These are phyloP conservation scores for Nitzschia inconspicua DNA, from an alignment of 108 stramenopile species.

Conservation along the genomic window DNA sequence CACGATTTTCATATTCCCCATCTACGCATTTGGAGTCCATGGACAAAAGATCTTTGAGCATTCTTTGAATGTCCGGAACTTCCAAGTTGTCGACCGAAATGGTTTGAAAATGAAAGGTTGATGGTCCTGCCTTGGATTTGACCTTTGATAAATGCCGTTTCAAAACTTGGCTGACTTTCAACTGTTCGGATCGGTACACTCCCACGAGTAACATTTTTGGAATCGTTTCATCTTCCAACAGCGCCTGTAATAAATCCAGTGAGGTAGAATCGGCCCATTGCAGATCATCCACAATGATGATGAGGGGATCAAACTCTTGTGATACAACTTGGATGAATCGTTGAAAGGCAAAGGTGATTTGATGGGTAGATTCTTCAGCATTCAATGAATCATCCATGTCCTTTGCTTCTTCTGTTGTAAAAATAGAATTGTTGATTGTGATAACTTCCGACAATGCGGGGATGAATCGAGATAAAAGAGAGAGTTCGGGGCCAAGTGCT, in stretches of 20 bases:
- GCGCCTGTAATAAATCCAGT: constrained; percentile 15
- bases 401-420: too few relatives aligned
- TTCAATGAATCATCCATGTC: not conserved
- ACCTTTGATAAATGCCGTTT: not conserved
- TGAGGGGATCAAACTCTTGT: constrained; percentile 1
- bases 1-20: too few relatives aligned
- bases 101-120: not conserved
- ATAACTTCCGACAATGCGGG: too few relatives aligned
- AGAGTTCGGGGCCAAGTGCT: not conserved
- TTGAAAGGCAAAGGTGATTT: constrained; percentile 6
- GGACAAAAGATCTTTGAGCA: not conserved
- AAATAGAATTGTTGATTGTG: too few relatives aligned
- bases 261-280: constrained; percentile 33
- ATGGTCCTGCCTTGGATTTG: not conserved
- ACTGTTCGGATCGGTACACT: constrained; percentile 48
- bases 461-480: constrained; percentile 1
- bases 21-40: not conserved
- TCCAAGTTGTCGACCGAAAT: not conserved
- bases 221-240: not conserved
- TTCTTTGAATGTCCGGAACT: not conserved
- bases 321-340: constrained; percentile 11
- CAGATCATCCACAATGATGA: constrained; percentile 22
- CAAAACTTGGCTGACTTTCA: constrained; percentile 16
- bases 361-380: too few relatives aligned
- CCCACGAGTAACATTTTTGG: constrained; percentile 35